Evolutionary conservation across 495 filamentous ascomycete genomes (phyloP), one percentile per base, ranked within the genome.

Genomic region (Hamigera avellanea): DNA sequence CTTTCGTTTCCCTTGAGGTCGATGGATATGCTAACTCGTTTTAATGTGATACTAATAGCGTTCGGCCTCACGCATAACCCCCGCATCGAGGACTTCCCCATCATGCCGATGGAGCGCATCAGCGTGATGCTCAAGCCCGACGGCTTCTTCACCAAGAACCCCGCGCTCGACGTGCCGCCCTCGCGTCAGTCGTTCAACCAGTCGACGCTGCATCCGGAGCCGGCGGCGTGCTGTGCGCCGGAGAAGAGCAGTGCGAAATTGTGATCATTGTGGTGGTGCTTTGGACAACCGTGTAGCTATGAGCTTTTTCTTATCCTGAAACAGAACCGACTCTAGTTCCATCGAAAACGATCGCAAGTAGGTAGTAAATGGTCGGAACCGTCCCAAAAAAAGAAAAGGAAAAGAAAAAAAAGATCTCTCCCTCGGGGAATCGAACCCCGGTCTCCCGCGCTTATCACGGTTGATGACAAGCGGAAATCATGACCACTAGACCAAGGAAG

Each of bases 101-200:
- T 81, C 26, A 87, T 87, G 81, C 63, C 63, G 0, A 44, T 61
- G 35, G 64, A 66, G 33, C 55, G 52, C 7, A 50, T 64, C 18
- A 61, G 57, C 30, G 71, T 47, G 57, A 73, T 51, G 75, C 79
- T 87, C 36, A 76, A 78, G 55, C 80, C 81, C 6, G 72, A 71
- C 35, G 78, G 81, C 8, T 86, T 87, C 65, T 87, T 87, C 57
- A 73, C 74, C 6, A 68, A 66, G 61, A 87, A 86, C 46, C 82
- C 81, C 0, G 78, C 78, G 6, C 39, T 85, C 28, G 81, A 86
- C 59, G 82, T 86, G 9, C 72, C 62, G 1, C 49, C 50, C 5
- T 61, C 55, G 1, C 39, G 19, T 7, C 62, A 66, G 48, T 33
- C 48, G 4, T 62, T 63, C 19, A 65, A 65, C 43, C 36, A 56